Percentiles rank a stretch among this genome's conserved stretches.
These are phyloP conservation scores for Raphidocelis subcapitata DNA, from an alignment of 139 green algal genomes.

Conservation along the genomic window DNA sequence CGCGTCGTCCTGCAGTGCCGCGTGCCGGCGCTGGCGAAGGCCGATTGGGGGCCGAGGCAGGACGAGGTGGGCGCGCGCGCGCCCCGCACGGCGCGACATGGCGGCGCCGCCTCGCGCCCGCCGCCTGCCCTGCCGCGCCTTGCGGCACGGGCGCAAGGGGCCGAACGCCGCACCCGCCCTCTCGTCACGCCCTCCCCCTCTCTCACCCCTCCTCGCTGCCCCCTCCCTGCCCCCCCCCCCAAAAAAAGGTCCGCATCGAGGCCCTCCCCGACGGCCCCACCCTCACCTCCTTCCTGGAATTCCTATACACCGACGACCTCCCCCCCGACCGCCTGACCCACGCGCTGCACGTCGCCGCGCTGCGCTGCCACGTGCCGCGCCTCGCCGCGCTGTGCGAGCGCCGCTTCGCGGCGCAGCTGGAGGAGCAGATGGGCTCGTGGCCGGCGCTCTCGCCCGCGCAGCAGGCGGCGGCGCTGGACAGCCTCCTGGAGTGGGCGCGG, in stretches of 20 bases:
- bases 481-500: conserved; percentile 20
- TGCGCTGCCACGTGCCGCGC: conserved; percentile 12
- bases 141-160: too few species aligned
- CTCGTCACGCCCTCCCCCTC: too few species aligned
- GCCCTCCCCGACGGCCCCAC: conserved; percentile 6
- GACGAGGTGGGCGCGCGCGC: conserved; percentile 4
- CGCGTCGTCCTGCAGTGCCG: conserved; percentile 30
- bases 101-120: too few species aligned
- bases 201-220: too few species aligned
- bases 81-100: too few species aligned
- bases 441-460: background rate
- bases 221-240: too few species aligned
- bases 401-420: conserved; percentile 20
- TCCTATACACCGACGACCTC: conserved; percentile 23
- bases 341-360: conserved; percentile 9
- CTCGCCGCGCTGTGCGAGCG: conserved; percentile 22
- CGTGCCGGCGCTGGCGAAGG: conserved; percentile 15
- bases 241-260: conserved; percentile 22
- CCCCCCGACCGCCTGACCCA: conserved; percentile 8
- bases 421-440: conserved; percentile 17
- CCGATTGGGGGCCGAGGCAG: background rate
- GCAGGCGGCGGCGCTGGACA: conserved; percentile 13
- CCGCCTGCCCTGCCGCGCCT: too few species aligned
- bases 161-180: too few species aligned
- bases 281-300: conserved; percentile 13